These are phyloP conservation scores for Clonostachys sp. DNA, from an alignment of 2,329 filamentous ascomycete genomes.

Conservation along the genomic window DNA sequence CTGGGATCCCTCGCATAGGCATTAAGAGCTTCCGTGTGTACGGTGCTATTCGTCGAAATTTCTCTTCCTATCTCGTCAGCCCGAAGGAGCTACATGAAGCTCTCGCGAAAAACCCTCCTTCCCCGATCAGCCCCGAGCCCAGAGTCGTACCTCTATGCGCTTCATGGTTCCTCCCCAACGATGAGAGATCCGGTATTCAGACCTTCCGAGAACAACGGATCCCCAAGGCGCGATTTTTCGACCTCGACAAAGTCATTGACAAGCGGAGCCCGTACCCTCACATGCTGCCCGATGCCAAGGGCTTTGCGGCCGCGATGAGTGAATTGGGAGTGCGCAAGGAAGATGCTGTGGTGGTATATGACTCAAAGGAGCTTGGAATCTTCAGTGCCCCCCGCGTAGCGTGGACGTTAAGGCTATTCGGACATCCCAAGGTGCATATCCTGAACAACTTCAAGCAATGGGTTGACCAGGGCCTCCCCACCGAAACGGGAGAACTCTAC, in stretches of 20 bases:
- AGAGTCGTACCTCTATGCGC: conserved; percentile 87
- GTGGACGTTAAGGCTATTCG: conserved; percentile 90
- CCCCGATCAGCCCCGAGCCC: conserved; percentile 74
- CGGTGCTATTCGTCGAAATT: conserved; percentile 23
- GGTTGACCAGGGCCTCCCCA: conserved; percentile 78
- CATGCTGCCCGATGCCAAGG: conserved; percentile 81
- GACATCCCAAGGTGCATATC: conserved; percentile 82
- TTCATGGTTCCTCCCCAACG: conserved; percentile 95
- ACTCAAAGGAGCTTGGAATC: conserved; percentile 84
- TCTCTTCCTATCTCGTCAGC: conserved; percentile 82
- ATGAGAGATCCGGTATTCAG: conserved; percentile 74
- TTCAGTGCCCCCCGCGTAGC: conserved; percentile 91
- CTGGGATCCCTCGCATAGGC: conserved; percentile 25
- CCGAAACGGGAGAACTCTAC: conserved; percentile 73
- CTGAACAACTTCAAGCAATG: conserved; percentile 96
- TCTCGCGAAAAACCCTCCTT: conserved; percentile 75
- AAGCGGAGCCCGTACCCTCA: conserved; percentile 86
- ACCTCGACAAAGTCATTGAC: conserved; percentile 89
- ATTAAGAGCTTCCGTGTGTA: conserved; percentile 20
- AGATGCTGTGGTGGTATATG: conserved; percentile 91
- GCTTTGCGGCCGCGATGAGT: conserved; percentile 85
- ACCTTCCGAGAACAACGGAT: conserved; percentile 81
- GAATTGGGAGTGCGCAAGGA: conserved; percentile 81
- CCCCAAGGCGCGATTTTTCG: conserved; percentile 89
- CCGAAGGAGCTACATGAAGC: conserved; percentile 78